These are phyloP conservation scores for Thuja plicata DNA, from an alignment of 83 land plant species.

Conservation along the genomic window DNA sequence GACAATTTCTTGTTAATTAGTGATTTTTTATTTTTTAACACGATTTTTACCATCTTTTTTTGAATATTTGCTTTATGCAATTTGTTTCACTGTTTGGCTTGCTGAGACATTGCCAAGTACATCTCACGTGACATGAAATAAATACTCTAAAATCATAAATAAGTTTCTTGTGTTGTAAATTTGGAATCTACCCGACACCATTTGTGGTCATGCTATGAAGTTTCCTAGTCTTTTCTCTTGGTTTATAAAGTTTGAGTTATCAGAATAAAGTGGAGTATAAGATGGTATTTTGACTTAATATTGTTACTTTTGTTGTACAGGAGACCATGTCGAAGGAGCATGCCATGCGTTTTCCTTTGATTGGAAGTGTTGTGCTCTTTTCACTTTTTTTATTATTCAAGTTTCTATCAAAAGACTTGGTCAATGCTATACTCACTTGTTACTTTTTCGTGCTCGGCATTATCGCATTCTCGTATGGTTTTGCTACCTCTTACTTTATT, in stretches of 20 bases:
- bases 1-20: neutral
- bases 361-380: slow-evolving; percentile 96
- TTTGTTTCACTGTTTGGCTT: neutral
- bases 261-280: neutral
- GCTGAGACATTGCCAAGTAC: neutral
- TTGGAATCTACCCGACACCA: neutral
- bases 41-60: neutral
- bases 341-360: slow-evolving; percentile 97
- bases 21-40: neutral
- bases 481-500: slow-evolving; percentile 4
- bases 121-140: neutral
- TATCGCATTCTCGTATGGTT: slow-evolving; percentile 88
- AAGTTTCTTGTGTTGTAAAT: neutral
- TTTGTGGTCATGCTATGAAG: neutral
- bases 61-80: neutral
- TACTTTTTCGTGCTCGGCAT: slow-evolving; percentile 95
- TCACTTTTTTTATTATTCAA: slow-evolving; percentile 95
- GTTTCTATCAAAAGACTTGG: slow-evolving; percentile 96
- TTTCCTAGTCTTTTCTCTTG: neutral
- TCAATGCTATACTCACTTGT: slow-evolving; percentile 86
- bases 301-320: slow-evolving; percentile 34
- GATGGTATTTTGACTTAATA: slow-evolving; percentile 14
- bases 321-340: slow-evolving; percentile 99
- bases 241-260: slow-evolving; percentile 1
- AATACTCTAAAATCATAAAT: neutral